Percentiles rank a stretch among this genome's conserved stretches.
phyloP scores from a whole-genome alignment of 169 alveolate genomes.

The Plasmodium falciparum region DNA sequence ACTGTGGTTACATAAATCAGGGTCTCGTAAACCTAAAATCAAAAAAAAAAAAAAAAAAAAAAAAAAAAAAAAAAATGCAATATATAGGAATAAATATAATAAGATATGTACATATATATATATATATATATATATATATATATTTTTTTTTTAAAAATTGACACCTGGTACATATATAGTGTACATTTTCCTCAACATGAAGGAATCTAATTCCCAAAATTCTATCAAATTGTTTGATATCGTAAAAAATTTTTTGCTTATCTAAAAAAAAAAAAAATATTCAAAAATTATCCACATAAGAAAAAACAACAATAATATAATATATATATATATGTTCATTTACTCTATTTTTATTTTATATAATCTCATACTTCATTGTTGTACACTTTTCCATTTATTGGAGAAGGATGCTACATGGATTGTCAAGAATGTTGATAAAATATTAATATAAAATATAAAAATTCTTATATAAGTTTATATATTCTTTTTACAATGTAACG shows the following conservation, averaged over 20 bases:
- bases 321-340: not conserved
- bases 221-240: constrained; percentile 81
- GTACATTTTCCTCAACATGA: constrained; percentile 60
- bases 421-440: not conserved
- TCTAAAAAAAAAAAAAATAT: constrained; percentile 49
- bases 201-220: constrained; percentile 85
- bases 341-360: not conserved
- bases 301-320: not conserved
- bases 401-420: constrained; percentile 62
- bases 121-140: no score
- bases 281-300: constrained; percentile 1
- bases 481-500: not conserved
- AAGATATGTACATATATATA: not conserved
- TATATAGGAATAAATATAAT: not conserved
- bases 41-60: not conserved
- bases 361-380: constrained; percentile 38
- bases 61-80: not conserved
- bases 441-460: not conserved
- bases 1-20: constrained; percentile 68
- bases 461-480: not conserved
- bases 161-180: constrained; percentile 73
- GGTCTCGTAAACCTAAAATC: constrained; percentile 40
- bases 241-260: constrained; percentile 82
- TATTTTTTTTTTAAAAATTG: no score
- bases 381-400: constrained; percentile 73